phyloP scores from a whole-genome alignment of 2,329 filamentous ascomycete species.

The Scytalidium sp. region DNA sequence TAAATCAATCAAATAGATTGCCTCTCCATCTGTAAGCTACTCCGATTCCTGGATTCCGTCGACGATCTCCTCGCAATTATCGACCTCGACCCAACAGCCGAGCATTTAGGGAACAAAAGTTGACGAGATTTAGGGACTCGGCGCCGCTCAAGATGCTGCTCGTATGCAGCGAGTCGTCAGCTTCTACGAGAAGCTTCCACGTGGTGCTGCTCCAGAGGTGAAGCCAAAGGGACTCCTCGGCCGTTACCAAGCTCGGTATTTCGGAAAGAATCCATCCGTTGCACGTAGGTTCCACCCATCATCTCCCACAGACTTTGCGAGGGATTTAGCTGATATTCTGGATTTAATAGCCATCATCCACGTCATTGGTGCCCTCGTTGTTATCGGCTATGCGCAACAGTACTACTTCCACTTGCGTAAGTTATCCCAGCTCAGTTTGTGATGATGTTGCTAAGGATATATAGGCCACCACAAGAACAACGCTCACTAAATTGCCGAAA shows the following conservation, averaged over 20 bases:
- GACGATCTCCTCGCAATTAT: background rate
- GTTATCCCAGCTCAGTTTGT: constrained; percentile 33
- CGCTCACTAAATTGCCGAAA: constrained; percentile 71
- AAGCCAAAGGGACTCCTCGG: constrained; percentile 80
- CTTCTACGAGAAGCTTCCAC: constrained; percentile 98
- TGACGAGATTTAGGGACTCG: constrained; percentile 72
- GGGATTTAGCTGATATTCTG: constrained; percentile 21
- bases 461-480: constrained; percentile 99
- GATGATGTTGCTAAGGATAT: constrained; percentile 18
- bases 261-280: constrained; percentile 87
- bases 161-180: constrained; percentile 97
- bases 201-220: constrained; percentile 80
- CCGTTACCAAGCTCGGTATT: constrained; percentile 89
- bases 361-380: constrained; percentile 72
- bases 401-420: constrained; percentile 99
- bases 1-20: constrained; percentile 24
- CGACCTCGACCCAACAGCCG: background rate
- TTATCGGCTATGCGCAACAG: constrained; percentile 91
- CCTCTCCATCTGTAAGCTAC: constrained; percentile 31
- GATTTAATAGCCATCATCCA: constrained; percentile 74
- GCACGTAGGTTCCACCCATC: constrained; percentile 66
- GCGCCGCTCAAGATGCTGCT: constrained; percentile 89
- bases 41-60: background rate
- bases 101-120: constrained; percentile 4
- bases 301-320: background rate